These are phyloP conservation scores for Coniella lustricola DNA, from an alignment of 2,329 filamentous ascomycete species.

Conservation along the genomic window DNA sequence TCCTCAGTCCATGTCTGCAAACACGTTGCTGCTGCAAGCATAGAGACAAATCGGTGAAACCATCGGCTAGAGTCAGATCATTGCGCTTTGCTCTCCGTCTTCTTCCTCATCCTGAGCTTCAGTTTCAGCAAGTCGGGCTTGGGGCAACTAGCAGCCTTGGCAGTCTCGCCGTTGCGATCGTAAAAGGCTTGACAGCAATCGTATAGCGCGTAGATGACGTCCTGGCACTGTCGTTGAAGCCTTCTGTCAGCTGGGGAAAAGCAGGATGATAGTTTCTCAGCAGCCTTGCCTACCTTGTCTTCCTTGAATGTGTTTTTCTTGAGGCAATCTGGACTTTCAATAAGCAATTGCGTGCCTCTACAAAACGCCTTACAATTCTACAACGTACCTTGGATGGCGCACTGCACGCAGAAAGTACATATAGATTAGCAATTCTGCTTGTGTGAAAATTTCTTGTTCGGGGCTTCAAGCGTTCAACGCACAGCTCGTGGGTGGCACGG, in stretches of 20 bases:
- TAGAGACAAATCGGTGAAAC: no score
- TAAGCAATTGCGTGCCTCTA: not conserved
- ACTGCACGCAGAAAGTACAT: constrained; percentile 40
- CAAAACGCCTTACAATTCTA: no score
- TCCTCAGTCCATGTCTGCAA: no score
- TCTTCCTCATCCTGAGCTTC: constrained; percentile 72
- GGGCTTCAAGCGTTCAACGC: constrained; percentile 29
- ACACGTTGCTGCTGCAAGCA: no score
- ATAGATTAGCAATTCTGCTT: not conserved
- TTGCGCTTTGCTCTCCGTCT: constrained; percentile 15
- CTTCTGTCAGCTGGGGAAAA: not conserved
- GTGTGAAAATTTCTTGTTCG: not conserved
- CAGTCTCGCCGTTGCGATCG: constrained; percentile 66
- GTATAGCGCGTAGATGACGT: constrained; percentile 76
- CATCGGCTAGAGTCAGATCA: not conserved
- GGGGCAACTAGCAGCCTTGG: constrained; percentile 75
- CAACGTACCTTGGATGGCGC: constrained; percentile 75
- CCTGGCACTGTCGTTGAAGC: constrained; percentile 50
- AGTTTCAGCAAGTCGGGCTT: constrained; percentile 71
- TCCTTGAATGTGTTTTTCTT: constrained; percentile 80
- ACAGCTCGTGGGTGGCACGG: constrained; percentile 83
- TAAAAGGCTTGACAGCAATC: constrained; percentile 93
- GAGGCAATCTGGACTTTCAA: constrained; percentile 60
- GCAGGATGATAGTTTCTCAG: no score
- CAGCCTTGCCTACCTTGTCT: constrained; percentile 36